These are phyloP conservation scores for Flaveria linearis DNA, from an alignment of 129 eudicot species.

Conservation along the genomic window DNA sequence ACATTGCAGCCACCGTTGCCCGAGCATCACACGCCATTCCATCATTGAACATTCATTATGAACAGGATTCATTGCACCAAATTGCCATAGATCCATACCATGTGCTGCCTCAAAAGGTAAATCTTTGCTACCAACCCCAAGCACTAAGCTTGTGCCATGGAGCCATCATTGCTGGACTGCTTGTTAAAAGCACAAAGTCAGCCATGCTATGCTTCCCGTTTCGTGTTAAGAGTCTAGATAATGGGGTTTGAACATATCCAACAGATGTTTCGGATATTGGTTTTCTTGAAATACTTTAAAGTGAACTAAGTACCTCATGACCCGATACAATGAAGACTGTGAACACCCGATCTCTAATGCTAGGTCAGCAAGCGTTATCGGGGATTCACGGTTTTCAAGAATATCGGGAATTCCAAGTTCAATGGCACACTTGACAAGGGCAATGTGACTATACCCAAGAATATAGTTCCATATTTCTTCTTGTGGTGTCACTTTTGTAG, in stretches of 20 bases:
- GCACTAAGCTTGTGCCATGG: conserved; percentile 9
- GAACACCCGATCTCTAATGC: conserved; percentile 11
- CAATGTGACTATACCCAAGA: neutral
- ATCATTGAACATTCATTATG: neutral
- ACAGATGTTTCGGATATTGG: neutral
- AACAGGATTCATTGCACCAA: neutral
- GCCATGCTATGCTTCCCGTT: conserved; percentile 7
- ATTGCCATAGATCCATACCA: neutral
- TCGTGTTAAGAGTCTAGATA: neutral
- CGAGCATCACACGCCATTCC: conserved; percentile 15
- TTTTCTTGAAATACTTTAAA: conserved; percentile 2
- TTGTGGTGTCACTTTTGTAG: neutral
- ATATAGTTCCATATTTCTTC: conserved; percentile 14
- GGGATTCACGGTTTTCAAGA: conserved; percentile 3
- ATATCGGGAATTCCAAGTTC: neutral
- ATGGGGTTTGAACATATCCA: neutral
- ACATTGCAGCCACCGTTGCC: neutral
- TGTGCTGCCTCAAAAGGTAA: neutral
- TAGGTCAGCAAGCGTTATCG: conserved; percentile 13
- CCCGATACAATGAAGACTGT: neutral
- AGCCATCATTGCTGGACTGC: conserved; percentile 4
- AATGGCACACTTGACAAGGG: conserved; percentile 7
- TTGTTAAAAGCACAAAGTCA: neutral
- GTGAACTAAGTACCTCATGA: neutral
- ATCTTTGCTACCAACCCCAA: neutral